Evolutionary conservation across 305 asterid species (phyloP), one percentile per base, ranked within the genome.

Genomic region (Rubia balearica): DNA sequence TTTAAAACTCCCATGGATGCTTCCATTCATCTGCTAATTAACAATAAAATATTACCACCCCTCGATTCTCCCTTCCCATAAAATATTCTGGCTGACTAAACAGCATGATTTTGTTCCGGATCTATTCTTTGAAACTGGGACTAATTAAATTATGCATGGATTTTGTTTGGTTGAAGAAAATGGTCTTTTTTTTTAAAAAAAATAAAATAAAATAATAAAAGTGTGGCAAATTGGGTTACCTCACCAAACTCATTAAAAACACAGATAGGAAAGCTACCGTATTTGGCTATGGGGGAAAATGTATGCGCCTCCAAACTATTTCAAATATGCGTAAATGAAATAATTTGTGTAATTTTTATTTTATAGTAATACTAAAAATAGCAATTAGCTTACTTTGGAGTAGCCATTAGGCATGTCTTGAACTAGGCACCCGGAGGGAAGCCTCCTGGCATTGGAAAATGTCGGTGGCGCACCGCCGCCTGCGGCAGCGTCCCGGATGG

Each of bases 351-450:
- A 30, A 30, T 30, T 30, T 30, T 30, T n/a, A n/a, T n/a, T n/a
- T n/a, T n/a, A n/a, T n/a, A n/a, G n/a, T 30, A 30, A 30, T 30
- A 30, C 33, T 30, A 30, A 49, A 16, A 59, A 30, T 12, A 30
- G 21, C 7, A 33, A 10, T 17, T 30, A 53, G 75, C 55, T 68
- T 83, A 92, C 98, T 87, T 88, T 91, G 74, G 96, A 89, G 69
- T 90, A 94, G 72, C 97, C 96, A 81, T 94, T 94, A 48, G 96
- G 95, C 98, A 94, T 85, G 75, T 94, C 99, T 80, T 94, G 96
- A 40, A 91, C 95, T 12, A 94, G 82, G 66, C 96, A 94, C 48
- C 99, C 99, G 24, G 99, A 94, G 72, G 99, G 99, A 14, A 88
- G 96, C 74, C 97, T 85, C 82, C 98, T 85, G 77, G 87, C 78